phyloP scores from a whole-genome alignment of 345 rosid genomes.

The Nasturtium officinale region DNA sequence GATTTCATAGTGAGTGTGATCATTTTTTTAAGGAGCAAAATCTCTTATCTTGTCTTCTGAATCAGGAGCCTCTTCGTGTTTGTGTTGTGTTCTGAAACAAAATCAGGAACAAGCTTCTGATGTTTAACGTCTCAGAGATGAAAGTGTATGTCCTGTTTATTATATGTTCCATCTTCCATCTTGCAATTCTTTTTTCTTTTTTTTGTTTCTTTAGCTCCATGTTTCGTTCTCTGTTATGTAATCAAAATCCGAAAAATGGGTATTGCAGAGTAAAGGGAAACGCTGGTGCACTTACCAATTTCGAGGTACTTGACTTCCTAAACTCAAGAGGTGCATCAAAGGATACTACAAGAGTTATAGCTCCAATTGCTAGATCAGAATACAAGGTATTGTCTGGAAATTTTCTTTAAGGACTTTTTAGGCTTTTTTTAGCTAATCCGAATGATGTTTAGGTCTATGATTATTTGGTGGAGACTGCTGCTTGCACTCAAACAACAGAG shows the following conservation, averaged over 20 bases:
- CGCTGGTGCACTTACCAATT: conserved; percentile 75
- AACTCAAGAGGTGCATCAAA: conserved; percentile 75
- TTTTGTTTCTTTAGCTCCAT: background rate
- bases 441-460: conserved; percentile 65
- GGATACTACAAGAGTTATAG: conserved; percentile 65
- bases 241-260: background rate
- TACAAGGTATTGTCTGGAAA: conserved; percentile 51
- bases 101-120: background rate
- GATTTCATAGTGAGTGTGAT: background rate
- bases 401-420: background rate
- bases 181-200: background rate
- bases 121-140: conserved; percentile 17
- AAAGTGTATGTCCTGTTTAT: conserved; percentile 20
- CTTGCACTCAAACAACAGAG: conserved; percentile 67
- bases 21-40: too few relatives aligned
- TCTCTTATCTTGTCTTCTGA: background rate
- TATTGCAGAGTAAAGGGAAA: conserved; percentile 66
- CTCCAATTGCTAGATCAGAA: conserved; percentile 65
- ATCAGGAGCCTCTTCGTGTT: background rate
- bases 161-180: background rate
- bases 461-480: conserved; percentile 59
- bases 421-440: conserved; percentile 10
- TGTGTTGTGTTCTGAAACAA: background rate
- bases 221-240: background rate
- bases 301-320: conserved; percentile 69